Conservation (phyloP, 164 flowering plant species). For the Buxus sempervirens region DNA sequence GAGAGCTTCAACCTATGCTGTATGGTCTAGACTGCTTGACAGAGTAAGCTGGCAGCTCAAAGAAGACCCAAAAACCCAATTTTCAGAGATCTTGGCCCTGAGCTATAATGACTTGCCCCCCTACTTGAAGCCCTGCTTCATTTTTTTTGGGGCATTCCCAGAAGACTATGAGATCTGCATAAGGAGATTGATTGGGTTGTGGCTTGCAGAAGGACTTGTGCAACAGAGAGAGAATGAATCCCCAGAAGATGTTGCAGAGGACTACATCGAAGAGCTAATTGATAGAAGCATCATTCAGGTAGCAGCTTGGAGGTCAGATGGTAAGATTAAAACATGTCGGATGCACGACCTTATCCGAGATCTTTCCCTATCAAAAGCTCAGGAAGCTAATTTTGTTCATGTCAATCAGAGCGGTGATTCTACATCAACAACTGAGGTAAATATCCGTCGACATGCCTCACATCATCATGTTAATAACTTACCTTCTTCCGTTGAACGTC, state of each 20-base stretch:
- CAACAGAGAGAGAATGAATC: neutral
- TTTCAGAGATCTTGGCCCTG: neutral
- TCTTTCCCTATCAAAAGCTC: slow-evolving; percentile 14
- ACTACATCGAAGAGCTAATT: slow-evolving; percentile 16
- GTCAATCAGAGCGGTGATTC: neutral
- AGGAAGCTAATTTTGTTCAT: slow-evolving; percentile 18
- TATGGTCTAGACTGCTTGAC: neutral
- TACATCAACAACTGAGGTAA: neutral
- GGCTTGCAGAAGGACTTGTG: slow-evolving; percentile 34
- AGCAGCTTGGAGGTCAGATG: slow-evolving; percentile 21
- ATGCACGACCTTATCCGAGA: slow-evolving; percentile 18
- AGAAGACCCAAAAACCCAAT: neutral
- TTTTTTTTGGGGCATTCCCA: slow-evolving; percentile 29
- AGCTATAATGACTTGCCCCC: slow-evolving; percentile 19
- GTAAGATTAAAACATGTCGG: slow-evolving; percentile 23
- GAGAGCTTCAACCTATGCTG: neutral
- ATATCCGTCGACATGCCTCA: slow-evolving; percentile 15
- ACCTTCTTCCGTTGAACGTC: neutral
- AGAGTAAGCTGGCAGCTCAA: neutral
- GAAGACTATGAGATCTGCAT: slow-evolving; percentile 20
- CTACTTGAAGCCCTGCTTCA: slow-evolving; percentile 21
- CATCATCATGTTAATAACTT: slow-evolving; percentile 4
- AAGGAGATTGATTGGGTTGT: slow-evolving; percentile 22
- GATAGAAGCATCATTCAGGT: slow-evolving; percentile 21
- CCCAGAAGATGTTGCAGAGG: slow-evolving; percentile 25